Conservation (phyloP, 2,329 filamentous ascomycete genomes). For the Fusarium sp. region DNA sequence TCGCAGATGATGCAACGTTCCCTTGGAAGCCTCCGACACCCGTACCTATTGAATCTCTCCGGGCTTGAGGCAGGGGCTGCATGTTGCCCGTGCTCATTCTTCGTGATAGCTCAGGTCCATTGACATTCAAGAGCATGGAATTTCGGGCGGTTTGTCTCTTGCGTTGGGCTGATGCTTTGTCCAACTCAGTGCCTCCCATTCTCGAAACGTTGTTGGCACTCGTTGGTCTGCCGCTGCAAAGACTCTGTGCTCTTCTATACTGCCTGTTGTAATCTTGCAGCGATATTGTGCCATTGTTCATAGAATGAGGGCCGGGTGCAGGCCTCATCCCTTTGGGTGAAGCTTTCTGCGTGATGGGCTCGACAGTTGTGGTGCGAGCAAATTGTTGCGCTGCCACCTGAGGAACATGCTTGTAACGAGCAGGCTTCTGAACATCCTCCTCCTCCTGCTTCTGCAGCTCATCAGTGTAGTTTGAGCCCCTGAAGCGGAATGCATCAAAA, state of each 20-base stretch:
- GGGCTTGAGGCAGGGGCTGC: slow-evolving; percentile 13
- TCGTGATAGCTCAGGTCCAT: slow-evolving; percentile 37
- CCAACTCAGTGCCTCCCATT: slow-evolving; percentile 53
- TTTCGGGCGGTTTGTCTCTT: slow-evolving; percentile 42
- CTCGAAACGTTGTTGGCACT: slow-evolving; percentile 54
- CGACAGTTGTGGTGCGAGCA: slow-evolving; percentile 63
- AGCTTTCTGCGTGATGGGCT: slow-evolving; percentile 49
- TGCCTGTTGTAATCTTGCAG: slow-evolving; percentile 52
- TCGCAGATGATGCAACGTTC: slow-evolving; percentile 1
- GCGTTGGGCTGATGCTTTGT: slow-evolving; percentile 37
- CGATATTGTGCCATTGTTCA: slow-evolving; percentile 45
- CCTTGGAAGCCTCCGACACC: slow-evolving; percentile 17
- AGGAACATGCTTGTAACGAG: slow-evolving; percentile 63
- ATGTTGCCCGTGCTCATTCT: slow-evolving; percentile 56
- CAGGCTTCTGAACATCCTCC: slow-evolving; percentile 23
- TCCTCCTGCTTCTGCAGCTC: slow-evolving; percentile 35
- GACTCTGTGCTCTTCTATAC: slow-evolving; percentile 54
- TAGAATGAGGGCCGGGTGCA: slow-evolving; percentile 28
- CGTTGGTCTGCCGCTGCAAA: slow-evolving; percentile 44
- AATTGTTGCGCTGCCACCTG: slow-evolving; percentile 67
- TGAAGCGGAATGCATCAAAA: slow-evolving; percentile 42
- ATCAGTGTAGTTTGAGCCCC: slow-evolving; percentile 42
- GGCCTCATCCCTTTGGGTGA: slow-evolving; percentile 57
- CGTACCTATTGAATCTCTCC: slow-evolving; percentile 27
- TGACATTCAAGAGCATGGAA: slow-evolving; percentile 46